Evolutionary conservation across 2,329 filamentous ascomycete genomes (phyloP).

Genomic region (Botrytis elliptica): DNA sequence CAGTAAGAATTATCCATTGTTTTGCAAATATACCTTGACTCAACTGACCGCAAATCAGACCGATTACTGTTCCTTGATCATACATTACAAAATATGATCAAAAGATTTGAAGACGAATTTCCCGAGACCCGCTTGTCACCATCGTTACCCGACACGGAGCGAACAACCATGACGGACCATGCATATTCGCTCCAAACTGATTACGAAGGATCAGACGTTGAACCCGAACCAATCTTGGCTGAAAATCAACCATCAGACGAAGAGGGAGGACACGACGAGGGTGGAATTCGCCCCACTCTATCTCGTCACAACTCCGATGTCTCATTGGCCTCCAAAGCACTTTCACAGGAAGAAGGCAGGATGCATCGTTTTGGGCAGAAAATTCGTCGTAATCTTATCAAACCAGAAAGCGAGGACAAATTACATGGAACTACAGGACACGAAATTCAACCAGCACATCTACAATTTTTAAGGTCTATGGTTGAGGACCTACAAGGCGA

Average conservation of each 20-base stretch:
- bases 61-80: conserved; percentile 83
- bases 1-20: conserved; percentile 52
- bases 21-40: not conserved
- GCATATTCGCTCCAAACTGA: conserved; percentile 24
- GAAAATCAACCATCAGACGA: conserved; percentile 41
- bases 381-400: conserved; percentile 62
- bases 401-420: conserved; percentile 36
- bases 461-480: conserved; percentile 57
- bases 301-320: conserved; percentile 64
- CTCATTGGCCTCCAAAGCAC: conserved; percentile 63
- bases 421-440: conserved; percentile 46
- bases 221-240: conserved; percentile 30
- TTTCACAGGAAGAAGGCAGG: conserved; percentile 67
- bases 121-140: conserved; percentile 69
- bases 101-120: conserved; percentile 93
- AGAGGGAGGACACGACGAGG: conserved; percentile 43
- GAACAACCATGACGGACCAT: not conserved
- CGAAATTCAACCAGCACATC: conserved; percentile 30
- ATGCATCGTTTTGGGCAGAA: conserved; percentile 68
- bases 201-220: conserved; percentile 29
- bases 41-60: conserved; percentile 45
- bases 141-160: conserved; percentile 24
- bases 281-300: conserved; percentile 43
- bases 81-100: conserved; percentile 87
- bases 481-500: conserved; percentile 63